Evolutionary conservation across 192 early-diverging fungal species (phyloP).

Genomic region (Jimgerdemannia lactiflua): DNA sequence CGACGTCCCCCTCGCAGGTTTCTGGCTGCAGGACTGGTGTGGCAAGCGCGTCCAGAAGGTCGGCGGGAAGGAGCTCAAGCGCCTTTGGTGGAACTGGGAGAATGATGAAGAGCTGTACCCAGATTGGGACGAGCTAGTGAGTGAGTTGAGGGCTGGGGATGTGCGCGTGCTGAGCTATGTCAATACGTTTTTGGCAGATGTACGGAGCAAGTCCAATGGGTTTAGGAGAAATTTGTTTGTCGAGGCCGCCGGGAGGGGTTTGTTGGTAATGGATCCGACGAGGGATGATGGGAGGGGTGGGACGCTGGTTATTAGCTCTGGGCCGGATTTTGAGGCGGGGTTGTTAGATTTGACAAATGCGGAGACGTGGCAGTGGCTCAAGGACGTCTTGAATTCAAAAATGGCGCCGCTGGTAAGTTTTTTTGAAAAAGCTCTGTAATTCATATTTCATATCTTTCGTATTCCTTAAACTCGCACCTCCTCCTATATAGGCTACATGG

Average conservation of each 20-base stretch:
- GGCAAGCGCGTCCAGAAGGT: slow-evolving; percentile 25
- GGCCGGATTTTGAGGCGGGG: slow-evolving; percentile 24
- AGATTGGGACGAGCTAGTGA: slow-evolving; percentile 23
- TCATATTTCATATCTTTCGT: not conserved
- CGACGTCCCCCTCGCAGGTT: slow-evolving; percentile 24
- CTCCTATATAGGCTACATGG: slow-evolving; percentile 23
- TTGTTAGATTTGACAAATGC: slow-evolving; percentile 36
- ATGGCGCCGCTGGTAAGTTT: no score
- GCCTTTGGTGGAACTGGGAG: slow-evolving; percentile 43
- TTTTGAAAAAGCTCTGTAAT: slow-evolving; percentile 16
- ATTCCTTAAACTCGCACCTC: not conserved
- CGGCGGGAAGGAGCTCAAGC: slow-evolving; percentile 11
- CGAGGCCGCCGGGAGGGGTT: slow-evolving; percentile 26
- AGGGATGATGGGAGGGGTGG: not conserved
- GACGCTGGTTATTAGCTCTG: slow-evolving; percentile 16
- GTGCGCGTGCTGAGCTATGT: slow-evolving; percentile 26
- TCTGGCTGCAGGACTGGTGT: slow-evolving; percentile 37
- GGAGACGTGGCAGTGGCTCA: slow-evolving; percentile 32
- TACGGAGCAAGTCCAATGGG: slow-evolving; percentile 8
- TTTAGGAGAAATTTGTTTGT: slow-evolving; percentile 22
- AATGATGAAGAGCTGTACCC: slow-evolving; percentile 28
- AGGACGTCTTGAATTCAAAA: slow-evolving; percentile 15
- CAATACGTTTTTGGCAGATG: slow-evolving; percentile 32
- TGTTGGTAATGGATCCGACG: slow-evolving; percentile 8
- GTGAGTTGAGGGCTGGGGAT: slow-evolving; percentile 7